A percentile compares a stretch with the other conserved stretches of the same genome.
These are phyloP conservation scores for Sphaerulina populicola DNA, from an alignment of 2,329 filamentous ascomycete species.

Conservation along the genomic window DNA sequence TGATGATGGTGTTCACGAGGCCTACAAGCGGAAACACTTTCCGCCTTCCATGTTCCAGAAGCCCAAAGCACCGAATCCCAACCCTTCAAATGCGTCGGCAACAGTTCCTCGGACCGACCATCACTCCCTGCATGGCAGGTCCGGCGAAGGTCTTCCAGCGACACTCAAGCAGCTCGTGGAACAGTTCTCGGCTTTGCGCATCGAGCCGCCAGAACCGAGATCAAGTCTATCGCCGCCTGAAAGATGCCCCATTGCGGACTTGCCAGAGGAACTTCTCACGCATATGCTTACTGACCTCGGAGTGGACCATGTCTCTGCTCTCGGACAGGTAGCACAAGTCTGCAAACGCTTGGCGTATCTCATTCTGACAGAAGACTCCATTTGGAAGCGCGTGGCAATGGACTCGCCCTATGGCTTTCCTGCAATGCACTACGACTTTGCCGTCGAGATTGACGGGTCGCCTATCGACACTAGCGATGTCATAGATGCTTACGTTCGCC, in stretches of 20 bases:
- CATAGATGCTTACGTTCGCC: constrained; percentile 21
- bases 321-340: constrained; percentile 66
- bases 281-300: constrained; percentile 70
- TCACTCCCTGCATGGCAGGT: constrained; percentile 42
- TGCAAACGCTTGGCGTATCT: constrained; percentile 84
- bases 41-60: constrained; percentile 50
- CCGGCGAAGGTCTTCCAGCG: constrained; percentile 39
- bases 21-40: constrained; percentile 88
- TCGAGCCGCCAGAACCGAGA: constrained; percentile 57
- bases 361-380: constrained; percentile 69
- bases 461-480: constrained; percentile 27
- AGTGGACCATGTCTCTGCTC: constrained; percentile 64
- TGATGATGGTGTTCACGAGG: constrained; percentile 73
- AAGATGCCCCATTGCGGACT: constrained; percentile 66
- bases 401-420: constrained; percentile 60
- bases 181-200: constrained; percentile 62
- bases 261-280: constrained; percentile 77
- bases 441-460: constrained; percentile 50
- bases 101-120: constrained; percentile 50
- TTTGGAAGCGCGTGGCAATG: constrained; percentile 68
- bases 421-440: constrained; percentile 74
- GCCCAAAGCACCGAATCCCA: constrained; percentile 39
- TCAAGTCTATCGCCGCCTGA: constrained; percentile 64
- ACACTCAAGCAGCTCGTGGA: constrained; percentile 59
- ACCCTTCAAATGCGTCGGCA: constrained; percentile 40